Evolutionary conservation across 148 eudicot species (phyloP), one percentile per base, ranked within the genome.

Genomic region (Chenopodium quinoa): DNA sequence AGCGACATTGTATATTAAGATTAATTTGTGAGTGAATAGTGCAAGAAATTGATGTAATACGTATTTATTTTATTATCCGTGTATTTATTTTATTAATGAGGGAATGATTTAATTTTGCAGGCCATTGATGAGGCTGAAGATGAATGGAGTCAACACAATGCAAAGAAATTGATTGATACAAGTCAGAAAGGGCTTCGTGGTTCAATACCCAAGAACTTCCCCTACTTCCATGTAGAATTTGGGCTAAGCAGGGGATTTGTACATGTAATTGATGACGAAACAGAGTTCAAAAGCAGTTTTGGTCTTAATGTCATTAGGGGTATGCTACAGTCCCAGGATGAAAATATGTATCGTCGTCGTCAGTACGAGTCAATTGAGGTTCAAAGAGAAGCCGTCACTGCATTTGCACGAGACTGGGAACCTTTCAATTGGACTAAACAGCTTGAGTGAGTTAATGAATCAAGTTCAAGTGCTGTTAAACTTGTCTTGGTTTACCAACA

Each of bases 91-190:
- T 40, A 40, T 40, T 40, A 56, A 7, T 46, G 12, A 44, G 52
- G 17, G 8, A 17, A 31, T 50, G 65, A 22, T 54, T 73, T 70
- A 48, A 56, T 82, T 13, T 46, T 78, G 66, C 90, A 96, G 98
- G 99, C 99, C 71, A 96, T 96, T 82, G 99, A 96, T 78, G 99
- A 96, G 89, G 99, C 98, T 20, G 99, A 92, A 87, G 92, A 90
- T 9, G 99, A 96, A 76, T 93, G 99, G 99, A 96, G 99, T 77
- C 98, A 92, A 82, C 99, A 96, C 86, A 90, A 96, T 29, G 92
- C 99, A 0, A 96, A 96, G 86, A 93, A 90, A 82, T 87, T 96
- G 78, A 96, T 94, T 1, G 98, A 96, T 78, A 96, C 98, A 2
- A 93, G 92, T 83, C 87, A 85, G 70, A 96, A 96, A 85, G 98